phyloP scores from a whole-genome alignment of 2,329 filamentous ascomycete species.

The Cladophialophora exuberans region DNA sequence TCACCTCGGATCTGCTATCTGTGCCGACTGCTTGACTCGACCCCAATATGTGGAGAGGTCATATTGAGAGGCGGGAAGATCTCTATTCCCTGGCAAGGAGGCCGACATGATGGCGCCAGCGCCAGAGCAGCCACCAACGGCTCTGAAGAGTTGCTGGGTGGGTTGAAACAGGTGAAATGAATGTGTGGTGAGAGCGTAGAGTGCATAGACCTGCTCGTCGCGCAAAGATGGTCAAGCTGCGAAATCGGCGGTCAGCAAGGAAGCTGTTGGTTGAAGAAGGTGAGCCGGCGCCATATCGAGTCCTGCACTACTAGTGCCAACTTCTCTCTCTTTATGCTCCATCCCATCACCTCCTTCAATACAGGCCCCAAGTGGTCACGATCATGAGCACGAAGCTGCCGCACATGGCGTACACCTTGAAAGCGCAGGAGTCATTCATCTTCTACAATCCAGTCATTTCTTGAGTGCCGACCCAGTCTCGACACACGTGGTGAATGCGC shows the following conservation, averaged over 20 bases:
- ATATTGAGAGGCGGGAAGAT: constrained; percentile 89
- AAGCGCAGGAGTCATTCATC: neutral
- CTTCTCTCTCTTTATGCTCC: too few relatives aligned
- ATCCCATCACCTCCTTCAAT: too few relatives aligned
- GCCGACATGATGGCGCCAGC: constrained; percentile 56
- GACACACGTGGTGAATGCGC: too few relatives aligned
- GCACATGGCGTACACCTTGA: neutral
- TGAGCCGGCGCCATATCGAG: neutral
- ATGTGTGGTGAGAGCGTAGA: neutral
- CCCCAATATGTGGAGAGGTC: constrained; percentile 94
- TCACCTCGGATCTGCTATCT: constrained; percentile 95
- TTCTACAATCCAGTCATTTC: neutral
- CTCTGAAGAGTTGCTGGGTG: neutral
- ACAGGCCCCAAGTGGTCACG: too few relatives aligned
- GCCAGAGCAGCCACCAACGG: neutral
- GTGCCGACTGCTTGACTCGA: constrained; percentile 83
- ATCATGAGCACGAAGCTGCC: too few relatives aligned
- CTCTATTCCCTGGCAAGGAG: constrained; percentile 68
- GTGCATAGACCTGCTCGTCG: too few relatives aligned
- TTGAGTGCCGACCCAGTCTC: neutral
- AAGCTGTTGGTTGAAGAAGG: neutral
- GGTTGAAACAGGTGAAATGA: neutral
- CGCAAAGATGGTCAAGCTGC: neutral
- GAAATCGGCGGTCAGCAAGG: neutral
- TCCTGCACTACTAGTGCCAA: neutral